Evolutionary conservation across 345 rosid genomes (phyloP).

Genomic region (Melastoma malabathricum): DNA sequence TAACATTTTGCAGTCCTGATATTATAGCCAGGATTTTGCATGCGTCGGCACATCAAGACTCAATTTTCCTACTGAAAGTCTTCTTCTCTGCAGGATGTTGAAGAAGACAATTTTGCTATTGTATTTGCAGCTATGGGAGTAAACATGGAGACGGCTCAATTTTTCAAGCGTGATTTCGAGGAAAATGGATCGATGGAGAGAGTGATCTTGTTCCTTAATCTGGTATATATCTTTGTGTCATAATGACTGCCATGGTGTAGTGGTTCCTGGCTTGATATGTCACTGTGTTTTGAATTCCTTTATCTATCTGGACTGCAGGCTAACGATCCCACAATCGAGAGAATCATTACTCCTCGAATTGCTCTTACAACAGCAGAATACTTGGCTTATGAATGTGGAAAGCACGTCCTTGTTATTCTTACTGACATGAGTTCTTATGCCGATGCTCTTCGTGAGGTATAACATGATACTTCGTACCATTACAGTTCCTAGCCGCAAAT

Average conservation of each 20-base stretch:
- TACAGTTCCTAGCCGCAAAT: neutral
- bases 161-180: slow-evolving; percentile 95
- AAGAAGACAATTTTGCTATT: slow-evolving; percentile 93
- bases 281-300: too few relatives aligned
- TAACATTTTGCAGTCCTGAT: too few relatives aligned
- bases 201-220: slow-evolving; percentile 82
- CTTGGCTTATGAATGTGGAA: slow-evolving; percentile 94
- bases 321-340: slow-evolving; percentile 93
- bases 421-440: slow-evolving; percentile 99
- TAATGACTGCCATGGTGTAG: too few relatives aligned
- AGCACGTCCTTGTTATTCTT: slow-evolving; percentile 87
- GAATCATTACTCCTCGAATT: slow-evolving; percentile 94
- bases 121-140: slow-evolving; percentile 99
- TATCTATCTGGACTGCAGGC: slow-evolving; percentile 27
- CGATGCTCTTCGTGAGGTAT: slow-evolving; percentile 95
- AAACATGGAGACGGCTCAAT: slow-evolving; percentile 96
- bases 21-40: too few relatives aligned
- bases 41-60: too few relatives aligned
- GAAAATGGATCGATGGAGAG: slow-evolving; percentile 99
- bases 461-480: too few relatives aligned
- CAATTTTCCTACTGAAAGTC: too few relatives aligned
- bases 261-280: too few relatives aligned
- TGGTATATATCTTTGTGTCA: slow-evolving; percentile 24
- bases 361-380: slow-evolving; percentile 96
- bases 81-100: slow-evolving; percentile 37